These are phyloP conservation scores for Rhodotorula sp. DNA, from an alignment of 1,284 basidiomycete genomes.

Conservation along the genomic window DNA sequence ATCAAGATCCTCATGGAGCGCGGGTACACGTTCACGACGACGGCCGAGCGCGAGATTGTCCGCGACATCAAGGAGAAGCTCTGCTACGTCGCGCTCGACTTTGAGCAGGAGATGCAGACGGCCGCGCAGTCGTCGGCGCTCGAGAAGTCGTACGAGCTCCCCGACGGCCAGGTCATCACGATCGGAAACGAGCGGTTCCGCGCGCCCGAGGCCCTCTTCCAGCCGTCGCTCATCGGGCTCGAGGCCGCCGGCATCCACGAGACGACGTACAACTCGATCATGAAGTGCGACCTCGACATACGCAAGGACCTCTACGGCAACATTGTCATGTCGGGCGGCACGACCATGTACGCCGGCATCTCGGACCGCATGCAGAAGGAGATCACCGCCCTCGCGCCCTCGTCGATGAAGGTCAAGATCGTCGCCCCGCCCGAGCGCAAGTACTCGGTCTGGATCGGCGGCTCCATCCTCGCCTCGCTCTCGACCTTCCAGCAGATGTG, in stretches of 20 bases:
- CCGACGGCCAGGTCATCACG: constrained; percentile 94
- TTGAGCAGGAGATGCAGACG: constrained; percentile 92
- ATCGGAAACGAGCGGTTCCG: constrained; percentile 98
- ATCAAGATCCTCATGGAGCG: constrained; percentile 92
- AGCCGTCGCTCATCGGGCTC: constrained; percentile 88
- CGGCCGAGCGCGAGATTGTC: constrained; percentile 74
- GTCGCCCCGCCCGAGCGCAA: constrained; percentile 88
- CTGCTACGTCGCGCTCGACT: constrained; percentile 95
- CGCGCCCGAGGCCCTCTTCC: constrained; percentile 94
- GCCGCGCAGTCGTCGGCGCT: constrained; percentile 86
- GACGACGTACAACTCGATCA: constrained; percentile 86
- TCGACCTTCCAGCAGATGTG: constrained; percentile 86
- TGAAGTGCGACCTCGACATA: constrained; percentile 65
- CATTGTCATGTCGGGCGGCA: constrained; percentile 92
- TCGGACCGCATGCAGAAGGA: constrained; percentile 98
- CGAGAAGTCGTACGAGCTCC: constrained; percentile 94
- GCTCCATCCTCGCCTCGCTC: constrained; percentile 92
- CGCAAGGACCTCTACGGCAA: constrained; percentile 88
- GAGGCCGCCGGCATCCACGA: constrained; percentile 94
- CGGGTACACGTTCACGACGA: constrained; percentile 86
- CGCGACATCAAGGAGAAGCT: constrained; percentile 99
- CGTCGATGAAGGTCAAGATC: constrained; percentile 80
- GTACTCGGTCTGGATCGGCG: constrained; percentile 89
- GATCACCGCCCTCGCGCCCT: constrained; percentile 79
- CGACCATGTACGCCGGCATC: constrained; percentile 97